Conservation (phyloP, 768 basidiomycete genomes). For the Lyophyllum shimeji region DNA sequence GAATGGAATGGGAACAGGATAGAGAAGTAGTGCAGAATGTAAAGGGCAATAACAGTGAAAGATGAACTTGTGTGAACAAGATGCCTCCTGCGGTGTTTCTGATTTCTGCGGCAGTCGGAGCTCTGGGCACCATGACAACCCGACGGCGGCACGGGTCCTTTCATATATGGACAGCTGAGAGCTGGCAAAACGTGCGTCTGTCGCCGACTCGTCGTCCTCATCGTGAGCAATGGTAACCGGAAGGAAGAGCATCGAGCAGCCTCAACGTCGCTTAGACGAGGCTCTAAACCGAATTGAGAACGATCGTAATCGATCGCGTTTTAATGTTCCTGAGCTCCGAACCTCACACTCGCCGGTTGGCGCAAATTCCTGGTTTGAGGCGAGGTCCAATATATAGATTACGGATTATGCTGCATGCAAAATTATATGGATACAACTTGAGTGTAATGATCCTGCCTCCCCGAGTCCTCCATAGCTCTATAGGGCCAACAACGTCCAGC, state of each 20-base stretch:
- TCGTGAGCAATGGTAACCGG: not conserved
- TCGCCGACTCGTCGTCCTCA: not conserved
- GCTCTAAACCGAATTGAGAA: conserved; percentile 8
- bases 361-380: not conserved
- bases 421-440: conserved; percentile 14
- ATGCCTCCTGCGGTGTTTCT: not conserved
- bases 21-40: not conserved
- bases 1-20: not conserved
- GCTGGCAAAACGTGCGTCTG: not conserved
- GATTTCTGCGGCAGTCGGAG: conserved; percentile 13
- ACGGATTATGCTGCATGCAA: conserved; percentile 4
- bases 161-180: not conserved
- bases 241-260: not conserved
- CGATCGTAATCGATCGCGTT: not conserved
- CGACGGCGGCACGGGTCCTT: not conserved
- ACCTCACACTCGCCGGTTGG: not conserved
- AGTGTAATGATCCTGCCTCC: conserved; percentile 10
- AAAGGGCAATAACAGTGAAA: not conserved
- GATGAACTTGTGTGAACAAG: conserved; percentile 1
- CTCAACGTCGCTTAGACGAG: not conserved
- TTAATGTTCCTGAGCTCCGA: conserved; percentile 3
- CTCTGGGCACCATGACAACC: conserved; percentile 22
- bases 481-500: conserved; percentile 3
- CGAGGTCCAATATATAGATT: conserved; percentile 5
- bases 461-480: conserved; percentile 9